These are phyloP conservation scores for Termitomyces sp. DNA, from an alignment of 768 basidiomycete species.

Conservation along the genomic window DNA sequence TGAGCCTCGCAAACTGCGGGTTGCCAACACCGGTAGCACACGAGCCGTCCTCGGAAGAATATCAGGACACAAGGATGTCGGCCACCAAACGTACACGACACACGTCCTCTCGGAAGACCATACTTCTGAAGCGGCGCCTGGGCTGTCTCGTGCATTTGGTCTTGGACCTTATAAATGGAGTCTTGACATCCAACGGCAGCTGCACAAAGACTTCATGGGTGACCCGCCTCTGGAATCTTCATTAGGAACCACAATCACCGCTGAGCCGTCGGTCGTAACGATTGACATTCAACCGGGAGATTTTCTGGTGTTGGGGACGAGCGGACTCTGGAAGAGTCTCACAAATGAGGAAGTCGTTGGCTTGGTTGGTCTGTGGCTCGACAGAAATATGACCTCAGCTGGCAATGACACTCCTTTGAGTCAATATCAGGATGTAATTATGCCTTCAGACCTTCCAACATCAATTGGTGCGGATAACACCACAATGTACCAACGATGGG, in stretches of 20 bases:
- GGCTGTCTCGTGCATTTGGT: conserved; percentile 1
- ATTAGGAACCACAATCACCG: not conserved
- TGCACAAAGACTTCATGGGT: conserved; percentile 3
- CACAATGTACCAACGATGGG: conserved; percentile 30
- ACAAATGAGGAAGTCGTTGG: conserved; percentile 53
- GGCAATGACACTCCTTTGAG: not conserved
- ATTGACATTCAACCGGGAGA: conserved; percentile 38
- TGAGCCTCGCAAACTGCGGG: conserved; percentile 1
- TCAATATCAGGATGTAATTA: conserved; percentile 8
- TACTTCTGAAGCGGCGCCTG: not conserved
- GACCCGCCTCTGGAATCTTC: not conserved
- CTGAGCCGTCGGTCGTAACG: conserved; percentile 40
- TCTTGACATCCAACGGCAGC: not conserved
- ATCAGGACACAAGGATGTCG: not conserved
- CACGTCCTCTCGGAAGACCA: conserved; percentile 3
- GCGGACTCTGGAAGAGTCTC: conserved; percentile 50
- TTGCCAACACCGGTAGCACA: conserved; percentile 1
- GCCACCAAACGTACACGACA: not conserved
- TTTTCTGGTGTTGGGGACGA: conserved; percentile 49
- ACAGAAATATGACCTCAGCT: conserved; percentile 12
- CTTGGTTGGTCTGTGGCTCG: conserved; percentile 44
- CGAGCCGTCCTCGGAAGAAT: conserved; percentile 2
- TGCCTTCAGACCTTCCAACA: conserved; percentile 26
- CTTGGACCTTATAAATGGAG: conserved; percentile 7
- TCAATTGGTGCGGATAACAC: conserved; percentile 23